Evolutionary conservation across 306 rosid species (phyloP), one percentile per base, ranked within the genome.

Genomic region (Gastrolobium bilobum): DNA sequence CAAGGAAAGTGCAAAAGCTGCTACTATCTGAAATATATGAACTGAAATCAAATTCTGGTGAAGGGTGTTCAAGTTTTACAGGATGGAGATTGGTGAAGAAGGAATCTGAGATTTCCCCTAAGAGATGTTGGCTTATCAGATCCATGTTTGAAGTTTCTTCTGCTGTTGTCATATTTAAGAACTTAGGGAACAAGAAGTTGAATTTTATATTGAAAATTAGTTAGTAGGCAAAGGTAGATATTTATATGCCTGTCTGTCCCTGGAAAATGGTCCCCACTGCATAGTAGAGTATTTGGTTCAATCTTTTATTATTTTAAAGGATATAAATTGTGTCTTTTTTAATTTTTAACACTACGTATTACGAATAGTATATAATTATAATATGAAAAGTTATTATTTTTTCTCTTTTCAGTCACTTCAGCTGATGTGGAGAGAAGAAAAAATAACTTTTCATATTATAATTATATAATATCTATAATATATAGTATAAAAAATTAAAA

Each of bases 61-160:
- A 46, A 63, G 86, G 82, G 69, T 78, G 38, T 53, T 93, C 97
- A 0, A 77, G 75, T 52, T 93, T 93, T 5, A 93, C 76, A 5
- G 87, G 87, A 15, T 40, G 89, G 30, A 87, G 89, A 65, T 59
- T 57, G 5, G 84, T 4, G 42, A 83, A 10, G 76, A 86, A 87
- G 67, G 84, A 10, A 35, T 86, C 89, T 43, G 80, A 66, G 53
- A 85, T 79, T 10, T 91, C 96, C 15, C 72, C 84, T 31, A 94
- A 86, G 11, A 91, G 96, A 44, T 90, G 89, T 29, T 88, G 86
- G 26, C 89, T 80, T 37, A 91, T 90, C 33, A 83, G 74, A 39
- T 91, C 94, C 44, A 94, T 68, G 35, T 86, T 66, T 42, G 91
- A 87, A 79, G 81, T 2, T 60, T 86, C 96, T 56, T 84, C 84